Conservation (phyloP, 345 rosid genomes). For the Pistacia vera region DNA sequence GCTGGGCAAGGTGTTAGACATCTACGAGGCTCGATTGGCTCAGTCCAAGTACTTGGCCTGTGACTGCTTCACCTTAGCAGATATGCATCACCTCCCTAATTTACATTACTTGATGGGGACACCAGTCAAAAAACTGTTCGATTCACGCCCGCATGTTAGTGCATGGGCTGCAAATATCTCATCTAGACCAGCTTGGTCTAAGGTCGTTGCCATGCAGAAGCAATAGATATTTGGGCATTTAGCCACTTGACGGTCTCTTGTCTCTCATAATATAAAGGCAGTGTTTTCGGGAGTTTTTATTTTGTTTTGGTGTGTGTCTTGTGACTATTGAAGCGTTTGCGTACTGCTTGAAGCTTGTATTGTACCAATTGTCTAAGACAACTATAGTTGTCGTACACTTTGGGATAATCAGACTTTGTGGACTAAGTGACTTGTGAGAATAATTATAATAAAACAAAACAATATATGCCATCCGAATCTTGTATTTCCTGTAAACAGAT, state of each 20-base stretch:
- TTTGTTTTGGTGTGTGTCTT: not conserved
- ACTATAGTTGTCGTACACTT: not conserved
- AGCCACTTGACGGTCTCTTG: not conserved
- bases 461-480: too few species aligned
- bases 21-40: constrained; percentile 62
- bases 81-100: constrained; percentile 73
- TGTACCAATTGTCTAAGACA: not conserved
- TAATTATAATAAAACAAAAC: too few species aligned
- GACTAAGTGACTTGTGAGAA: too few species aligned
- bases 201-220: constrained; percentile 51
- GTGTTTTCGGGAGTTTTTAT: not conserved
- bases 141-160: constrained; percentile 49
- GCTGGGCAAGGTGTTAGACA: constrained; percentile 54
- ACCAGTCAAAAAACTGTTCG: constrained; percentile 44
- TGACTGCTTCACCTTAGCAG: constrained; percentile 65
- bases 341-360: not conserved
- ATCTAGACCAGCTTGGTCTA: constrained; percentile 62
- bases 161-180: constrained; percentile 59
- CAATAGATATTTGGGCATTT: not conserved
- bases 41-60: constrained; percentile 67
- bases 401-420: not conserved
- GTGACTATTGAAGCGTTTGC: not conserved
- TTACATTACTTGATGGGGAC: constrained; percentile 44
- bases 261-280: not conserved
- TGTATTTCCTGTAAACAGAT: too few species aligned